phyloP scores from a whole-genome alignment of 2,329 filamentous ascomycete genomes.

The Talaromyces atroroseus region DNA sequence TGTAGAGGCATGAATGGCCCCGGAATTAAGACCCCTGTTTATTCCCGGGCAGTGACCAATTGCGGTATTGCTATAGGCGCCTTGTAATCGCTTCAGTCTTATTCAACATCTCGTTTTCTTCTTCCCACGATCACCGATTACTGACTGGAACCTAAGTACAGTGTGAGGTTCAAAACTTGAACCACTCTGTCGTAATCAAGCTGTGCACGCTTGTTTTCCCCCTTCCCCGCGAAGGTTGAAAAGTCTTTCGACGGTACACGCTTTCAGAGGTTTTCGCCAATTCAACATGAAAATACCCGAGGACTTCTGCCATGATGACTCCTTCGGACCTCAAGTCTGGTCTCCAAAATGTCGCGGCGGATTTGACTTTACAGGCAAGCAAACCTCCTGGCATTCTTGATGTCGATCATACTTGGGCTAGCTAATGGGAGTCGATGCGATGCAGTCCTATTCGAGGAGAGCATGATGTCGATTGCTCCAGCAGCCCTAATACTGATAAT shows the following conservation, averaged over 20 bases:
- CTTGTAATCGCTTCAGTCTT: background rate
- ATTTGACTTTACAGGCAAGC: constrained; percentile 6
- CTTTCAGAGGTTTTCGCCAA: background rate
- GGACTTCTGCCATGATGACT: constrained; percentile 4
- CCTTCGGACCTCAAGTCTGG: background rate
- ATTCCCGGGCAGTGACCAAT: no score
- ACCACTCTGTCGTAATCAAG: background rate
- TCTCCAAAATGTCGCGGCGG: constrained; percentile 1
- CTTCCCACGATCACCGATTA: no score
- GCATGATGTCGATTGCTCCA: constrained; percentile 2
- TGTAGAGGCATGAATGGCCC: no score
- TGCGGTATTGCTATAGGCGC: background rate
- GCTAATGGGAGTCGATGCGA: background rate
- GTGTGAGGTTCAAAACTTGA: background rate
- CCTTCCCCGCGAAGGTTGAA: no score
- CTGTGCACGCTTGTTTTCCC: no score
- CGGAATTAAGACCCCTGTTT: no score
- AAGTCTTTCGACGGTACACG: no score
- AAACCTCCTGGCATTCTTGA: background rate
- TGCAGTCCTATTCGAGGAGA: constrained; percentile 6
- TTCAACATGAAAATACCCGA: background rate
- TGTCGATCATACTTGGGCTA: background rate
- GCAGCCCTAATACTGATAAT: constrained; percentile 1
- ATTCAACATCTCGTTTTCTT: no score
- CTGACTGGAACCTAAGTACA: background rate